These are phyloP conservation scores for Juncus inflexus DNA, from an alignment of 176 grass and related monocot genomes.

Conservation along the genomic window DNA sequence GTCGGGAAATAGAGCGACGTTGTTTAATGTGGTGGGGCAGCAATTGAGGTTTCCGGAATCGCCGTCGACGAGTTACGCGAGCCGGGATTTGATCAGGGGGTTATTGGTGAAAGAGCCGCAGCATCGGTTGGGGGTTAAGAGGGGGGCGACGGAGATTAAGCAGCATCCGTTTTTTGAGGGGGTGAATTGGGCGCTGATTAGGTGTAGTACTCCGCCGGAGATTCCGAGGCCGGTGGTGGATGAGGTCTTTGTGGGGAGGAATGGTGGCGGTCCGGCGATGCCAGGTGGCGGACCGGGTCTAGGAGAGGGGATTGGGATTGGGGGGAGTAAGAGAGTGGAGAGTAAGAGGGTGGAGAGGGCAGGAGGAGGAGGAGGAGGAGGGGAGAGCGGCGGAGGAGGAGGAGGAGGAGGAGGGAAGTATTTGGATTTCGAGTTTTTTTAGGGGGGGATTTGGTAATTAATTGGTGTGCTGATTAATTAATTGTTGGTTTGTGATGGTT, in stretches of 20 bases:
- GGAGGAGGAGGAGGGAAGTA: constrained; percentile 64
- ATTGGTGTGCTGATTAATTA: constrained; percentile 15
- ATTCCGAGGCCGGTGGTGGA: constrained; percentile 65
- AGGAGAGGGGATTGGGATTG: constrained; percentile 24
- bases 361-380: constrained; percentile 45
- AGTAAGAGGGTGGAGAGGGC: constrained; percentile 51
- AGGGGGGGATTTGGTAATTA: constrained; percentile 34
- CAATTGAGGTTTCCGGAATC: constrained; percentile 79
- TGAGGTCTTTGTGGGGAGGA: constrained; percentile 44
- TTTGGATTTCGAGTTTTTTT: constrained; percentile 98
- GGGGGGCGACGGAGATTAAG: constrained; percentile 91
- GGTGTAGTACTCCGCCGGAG: constrained; percentile 80
- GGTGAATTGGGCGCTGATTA: constrained; percentile 95
- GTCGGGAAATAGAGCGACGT: constrained; percentile 72
- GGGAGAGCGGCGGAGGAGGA: constrained; percentile 42
- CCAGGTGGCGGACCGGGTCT: constrained; percentile 21
- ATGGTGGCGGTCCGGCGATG: neutral
- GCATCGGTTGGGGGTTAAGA: constrained; percentile 76
- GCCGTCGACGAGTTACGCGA: constrained; percentile 59
- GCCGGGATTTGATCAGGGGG: constrained; percentile 78
- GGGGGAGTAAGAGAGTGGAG: constrained; percentile 62
- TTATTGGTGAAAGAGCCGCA: constrained; percentile 90
- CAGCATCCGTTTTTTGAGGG: constrained; percentile 89
- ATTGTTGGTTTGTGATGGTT: constrained; percentile 21
- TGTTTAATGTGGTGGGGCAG: constrained; percentile 92